Base-by-base conservation (phyloP, 805 yeast genomes). In the Metschnikowia dekortorum region DNA sequence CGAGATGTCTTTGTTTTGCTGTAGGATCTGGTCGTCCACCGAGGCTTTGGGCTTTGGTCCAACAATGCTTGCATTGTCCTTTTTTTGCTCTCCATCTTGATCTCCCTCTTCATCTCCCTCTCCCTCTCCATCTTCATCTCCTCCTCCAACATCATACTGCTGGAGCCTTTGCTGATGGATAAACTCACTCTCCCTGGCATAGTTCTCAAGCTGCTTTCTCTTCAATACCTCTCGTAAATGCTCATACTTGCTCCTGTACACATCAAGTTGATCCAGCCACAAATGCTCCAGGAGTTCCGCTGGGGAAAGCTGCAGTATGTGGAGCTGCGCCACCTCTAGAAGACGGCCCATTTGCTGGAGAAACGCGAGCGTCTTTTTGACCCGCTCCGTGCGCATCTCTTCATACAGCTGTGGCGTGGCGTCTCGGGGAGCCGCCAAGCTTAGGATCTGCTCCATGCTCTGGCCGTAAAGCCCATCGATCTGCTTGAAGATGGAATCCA, bases 1-100 rank as follows among this genome's bases (percentile, higher is more conserved):
- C 1, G 83, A 78, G 41, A 80, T 74, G 48, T 69, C 65, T 36
- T 71, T 67, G 60, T 80, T 80, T 41, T 76, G 78, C 31, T 68
- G 65, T 26, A 78, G 61, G 6, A 80, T 61, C 54, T 74, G 74
- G 22, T 76, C 74, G 34, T 75, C 73, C 5, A 66, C 56, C 0
- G 69, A 55, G 28, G 65, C 53, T 38, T 67, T 60, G 5, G 46
- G 18, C 26, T 44, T 46, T 16, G 41, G 10, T 10, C 32, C 34
- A 32, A 32, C 10, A 6, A 4, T 32, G 6, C 13, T 32, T 32
- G 34, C 10, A n/a, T 6, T 32, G 22, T 32, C n/a, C 9, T 28
- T 13, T 3, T 8, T 13, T 14, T 9, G 28, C 33, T 3, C 4
- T 14, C 22, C 39, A 4, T 0, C 13, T 5, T n/a, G 11, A 6